Percentiles rank a stretch among this genome's conserved stretches.
phyloP scores from a whole-genome alignment of 1,284 basidiomycete species.

The Cryptococcus floricola region DNA sequence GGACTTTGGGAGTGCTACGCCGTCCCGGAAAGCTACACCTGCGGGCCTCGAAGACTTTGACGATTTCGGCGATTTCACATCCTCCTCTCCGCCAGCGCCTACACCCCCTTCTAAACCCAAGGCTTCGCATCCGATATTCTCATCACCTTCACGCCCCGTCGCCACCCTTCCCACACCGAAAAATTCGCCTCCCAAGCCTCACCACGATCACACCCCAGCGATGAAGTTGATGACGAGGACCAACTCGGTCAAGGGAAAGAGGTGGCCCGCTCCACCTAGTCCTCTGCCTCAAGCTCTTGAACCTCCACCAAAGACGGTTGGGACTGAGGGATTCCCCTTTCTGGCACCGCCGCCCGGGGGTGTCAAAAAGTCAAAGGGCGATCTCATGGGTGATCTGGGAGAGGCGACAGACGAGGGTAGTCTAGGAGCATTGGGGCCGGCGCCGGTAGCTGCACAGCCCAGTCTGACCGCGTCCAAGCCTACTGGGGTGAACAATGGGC shows the following conservation, averaged over 20 bases:
- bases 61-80: conserved; percentile 34
- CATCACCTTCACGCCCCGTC: background rate
- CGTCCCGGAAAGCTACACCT: background rate
- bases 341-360: conserved; percentile 22
- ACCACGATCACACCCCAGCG: conserved; percentile 30
- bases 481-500: background rate
- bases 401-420: background rate
- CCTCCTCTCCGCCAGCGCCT: background rate
- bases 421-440: background rate
- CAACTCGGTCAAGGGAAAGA: conserved; percentile 21
- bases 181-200: conserved; percentile 6
- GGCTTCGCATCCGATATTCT: no score
- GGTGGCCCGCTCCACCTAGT: conserved; percentile 37
- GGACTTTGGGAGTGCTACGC: conserved; percentile 6
- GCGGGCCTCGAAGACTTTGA: conserved; percentile 7
- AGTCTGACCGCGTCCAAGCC: background rate
- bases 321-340: conserved; percentile 27
- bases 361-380: background rate
- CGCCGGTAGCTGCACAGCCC: background rate
- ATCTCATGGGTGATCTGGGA: conserved; percentile 1
- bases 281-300: conserved; percentile 25
- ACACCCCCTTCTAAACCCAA: background rate
- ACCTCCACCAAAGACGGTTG: conserved; percentile 20
- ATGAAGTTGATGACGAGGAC: conserved; percentile 23
- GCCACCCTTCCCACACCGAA: conserved; percentile 3